Conservation (phyloP, 2,329 filamentous ascomycete genomes). For the Phoma herbarum region DNA sequence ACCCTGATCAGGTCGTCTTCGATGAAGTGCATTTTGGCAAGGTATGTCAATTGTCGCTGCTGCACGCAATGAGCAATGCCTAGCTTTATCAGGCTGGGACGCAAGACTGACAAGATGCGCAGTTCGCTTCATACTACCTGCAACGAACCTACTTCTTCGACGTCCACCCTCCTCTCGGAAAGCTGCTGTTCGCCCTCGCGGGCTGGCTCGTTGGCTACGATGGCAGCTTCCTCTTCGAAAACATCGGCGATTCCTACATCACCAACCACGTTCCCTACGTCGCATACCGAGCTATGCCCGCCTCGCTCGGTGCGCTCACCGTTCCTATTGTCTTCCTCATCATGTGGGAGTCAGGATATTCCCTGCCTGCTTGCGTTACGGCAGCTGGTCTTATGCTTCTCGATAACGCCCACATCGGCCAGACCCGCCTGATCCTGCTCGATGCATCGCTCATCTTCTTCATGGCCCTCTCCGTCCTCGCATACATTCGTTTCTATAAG, state of each 20-base stretch:
- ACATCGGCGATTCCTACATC: constrained; percentile 98
- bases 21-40: constrained; percentile 99
- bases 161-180: constrained; percentile 96
- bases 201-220: constrained; percentile 98
- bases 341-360: constrained; percentile 99
- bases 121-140: constrained; percentile 77
- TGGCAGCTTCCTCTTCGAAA: constrained; percentile 97
- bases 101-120: constrained; percentile 29
- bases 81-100: not conserved
- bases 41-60: constrained; percentile 63
- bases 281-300: constrained; percentile 91
- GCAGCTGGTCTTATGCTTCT: constrained; percentile 88
- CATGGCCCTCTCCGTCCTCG: constrained; percentile 93
- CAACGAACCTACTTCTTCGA: constrained; percentile 99
- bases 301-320: constrained; percentile 88
- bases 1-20: constrained; percentile 96
- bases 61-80: constrained; percentile 3
- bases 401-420: constrained; percentile 97
- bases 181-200: constrained; percentile 95
- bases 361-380: constrained; percentile 87
- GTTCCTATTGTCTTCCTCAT: constrained; percentile 95
- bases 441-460: constrained; percentile 94
- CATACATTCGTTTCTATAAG: constrained; percentile 98
- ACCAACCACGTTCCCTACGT: constrained; percentile 97
- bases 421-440: constrained; percentile 92